Conservation (phyloP, 83 land plant genomes). For the Diphasiastrum complanatum region DNA sequence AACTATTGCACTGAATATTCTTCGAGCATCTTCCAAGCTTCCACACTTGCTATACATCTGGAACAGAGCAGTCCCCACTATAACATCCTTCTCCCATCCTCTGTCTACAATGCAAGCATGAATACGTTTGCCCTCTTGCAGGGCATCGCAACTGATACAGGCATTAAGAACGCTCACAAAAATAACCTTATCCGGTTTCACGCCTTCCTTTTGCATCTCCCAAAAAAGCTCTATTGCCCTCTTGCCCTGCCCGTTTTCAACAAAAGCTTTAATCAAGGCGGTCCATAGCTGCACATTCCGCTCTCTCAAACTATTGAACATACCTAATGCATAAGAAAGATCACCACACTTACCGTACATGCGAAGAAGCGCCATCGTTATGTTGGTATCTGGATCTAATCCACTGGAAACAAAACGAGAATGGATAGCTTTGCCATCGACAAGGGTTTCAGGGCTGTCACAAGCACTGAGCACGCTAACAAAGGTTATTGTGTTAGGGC, state of each 20-base stretch:
- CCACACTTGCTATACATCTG: not conserved
- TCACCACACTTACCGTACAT: not conserved
- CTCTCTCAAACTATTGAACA: not conserved
- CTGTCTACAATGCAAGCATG: not conserved
- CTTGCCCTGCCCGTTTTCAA: not conserved
- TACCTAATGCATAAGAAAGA: not conserved
- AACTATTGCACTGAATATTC: not conserved
- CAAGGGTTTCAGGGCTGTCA: too few species aligned
- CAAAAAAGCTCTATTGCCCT: not conserved
- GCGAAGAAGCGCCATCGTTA: too few species aligned
- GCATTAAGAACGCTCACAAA: slow-evolving; percentile 1
- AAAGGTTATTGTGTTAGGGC: too few species aligned
- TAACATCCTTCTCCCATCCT: not conserved
- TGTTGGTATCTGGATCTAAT: too few species aligned
- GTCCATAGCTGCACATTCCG: not conserved
- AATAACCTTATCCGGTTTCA: not conserved
- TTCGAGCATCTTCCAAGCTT: not conserved
- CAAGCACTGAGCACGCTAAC: too few species aligned
- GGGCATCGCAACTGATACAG: not conserved
- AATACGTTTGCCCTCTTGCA: not conserved
- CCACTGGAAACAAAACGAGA: too few species aligned
- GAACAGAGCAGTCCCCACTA: not conserved
- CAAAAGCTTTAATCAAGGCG: not conserved
- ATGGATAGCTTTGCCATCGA: too few species aligned
- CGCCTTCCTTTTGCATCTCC: not conserved